Conservation (phyloP, 2,329 filamentous ascomycete genomes). For the Ceratocystis alfenasii region DNA sequence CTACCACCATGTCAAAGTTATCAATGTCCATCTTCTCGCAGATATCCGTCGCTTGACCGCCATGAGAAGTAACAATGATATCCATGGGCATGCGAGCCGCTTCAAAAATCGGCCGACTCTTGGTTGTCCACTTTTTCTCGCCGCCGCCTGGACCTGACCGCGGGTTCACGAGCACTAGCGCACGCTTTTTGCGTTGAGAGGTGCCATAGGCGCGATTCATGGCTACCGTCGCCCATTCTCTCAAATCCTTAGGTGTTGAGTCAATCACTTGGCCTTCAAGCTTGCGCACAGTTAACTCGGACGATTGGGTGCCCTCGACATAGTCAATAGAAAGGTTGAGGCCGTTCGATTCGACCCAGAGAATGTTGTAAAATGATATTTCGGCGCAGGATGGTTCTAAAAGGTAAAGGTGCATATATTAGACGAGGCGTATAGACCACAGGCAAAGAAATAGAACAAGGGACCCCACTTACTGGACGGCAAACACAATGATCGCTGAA, state of each 20-base stretch:
- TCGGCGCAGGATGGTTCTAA: slow-evolving; percentile 11
- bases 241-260: slow-evolving; percentile 35
- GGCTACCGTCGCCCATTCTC: slow-evolving; percentile 52
- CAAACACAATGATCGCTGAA: slow-evolving; percentile 17
- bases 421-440: background rate
- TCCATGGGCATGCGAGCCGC: slow-evolving; percentile 70
- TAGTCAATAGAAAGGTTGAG: slow-evolving; percentile 59
- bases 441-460: background rate
- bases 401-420: background rate
- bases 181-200: slow-evolving; percentile 57
- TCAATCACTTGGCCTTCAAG: slow-evolving; percentile 41
- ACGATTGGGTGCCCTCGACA: slow-evolving; percentile 44
- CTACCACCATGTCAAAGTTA: slow-evolving; percentile 71
- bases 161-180: slow-evolving; percentile 85
- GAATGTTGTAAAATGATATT: slow-evolving; percentile 51
- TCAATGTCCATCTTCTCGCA: slow-evolving; percentile 64
- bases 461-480: slow-evolving; percentile 19
- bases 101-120: slow-evolving; percentile 70
- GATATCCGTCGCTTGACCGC: slow-evolving; percentile 69
- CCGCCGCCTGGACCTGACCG: slow-evolving; percentile 74
- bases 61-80: slow-evolving; percentile 56
- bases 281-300: slow-evolving; percentile 46
- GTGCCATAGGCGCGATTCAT: slow-evolving; percentile 58
- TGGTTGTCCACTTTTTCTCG: slow-evolving; percentile 56
- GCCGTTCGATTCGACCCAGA: slow-evolving; percentile 59